These are phyloP conservation scores for Hyaloscypha finlandica DNA, from an alignment of 495 filamentous ascomycete genomes.

Conservation along the genomic window DNA sequence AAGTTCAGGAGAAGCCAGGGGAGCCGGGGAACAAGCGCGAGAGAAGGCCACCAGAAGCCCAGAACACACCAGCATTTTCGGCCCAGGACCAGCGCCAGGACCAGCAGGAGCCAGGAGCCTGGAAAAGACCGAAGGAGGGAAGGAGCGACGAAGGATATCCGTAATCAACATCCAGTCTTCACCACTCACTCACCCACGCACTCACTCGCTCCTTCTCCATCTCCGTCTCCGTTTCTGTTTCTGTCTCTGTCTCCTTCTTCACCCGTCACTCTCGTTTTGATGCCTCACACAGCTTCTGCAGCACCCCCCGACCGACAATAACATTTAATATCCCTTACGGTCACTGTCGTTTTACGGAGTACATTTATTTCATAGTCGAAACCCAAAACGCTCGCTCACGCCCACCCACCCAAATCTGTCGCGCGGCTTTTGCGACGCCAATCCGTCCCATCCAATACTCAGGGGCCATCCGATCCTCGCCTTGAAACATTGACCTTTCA, in stretches of 20 bases:
- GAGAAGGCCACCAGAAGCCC: background rate
- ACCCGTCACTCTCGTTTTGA: constrained; percentile 3
- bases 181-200: background rate
- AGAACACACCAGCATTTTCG: background rate
- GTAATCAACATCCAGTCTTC: background rate
- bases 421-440: constrained; percentile 16
- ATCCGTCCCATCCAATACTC: background rate
- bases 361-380: constrained; percentile 7
- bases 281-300: constrained; percentile 23
- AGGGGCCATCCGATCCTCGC: constrained; percentile 5
- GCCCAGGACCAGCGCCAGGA: background rate
- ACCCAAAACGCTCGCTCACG: background rate
- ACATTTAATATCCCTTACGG: background rate
- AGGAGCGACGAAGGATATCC: background rate
- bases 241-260: background rate
- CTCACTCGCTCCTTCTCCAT: background rate
- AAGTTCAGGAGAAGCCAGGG: constrained; percentile 3
- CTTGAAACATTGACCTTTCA: constrained; percentile 23
- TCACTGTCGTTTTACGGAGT: constrained; percentile 18
- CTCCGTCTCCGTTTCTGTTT: background rate
- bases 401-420: constrained; percentile 5
- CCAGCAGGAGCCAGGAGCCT: too few relatives aligned
- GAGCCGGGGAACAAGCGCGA: background rate
- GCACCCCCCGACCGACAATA: constrained; percentile 5
- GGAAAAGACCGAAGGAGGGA: background rate